These are phyloP conservation scores for Penicillium malachiteum DNA, from an alignment of 495 filamentous ascomycete species.

Conservation along the genomic window DNA sequence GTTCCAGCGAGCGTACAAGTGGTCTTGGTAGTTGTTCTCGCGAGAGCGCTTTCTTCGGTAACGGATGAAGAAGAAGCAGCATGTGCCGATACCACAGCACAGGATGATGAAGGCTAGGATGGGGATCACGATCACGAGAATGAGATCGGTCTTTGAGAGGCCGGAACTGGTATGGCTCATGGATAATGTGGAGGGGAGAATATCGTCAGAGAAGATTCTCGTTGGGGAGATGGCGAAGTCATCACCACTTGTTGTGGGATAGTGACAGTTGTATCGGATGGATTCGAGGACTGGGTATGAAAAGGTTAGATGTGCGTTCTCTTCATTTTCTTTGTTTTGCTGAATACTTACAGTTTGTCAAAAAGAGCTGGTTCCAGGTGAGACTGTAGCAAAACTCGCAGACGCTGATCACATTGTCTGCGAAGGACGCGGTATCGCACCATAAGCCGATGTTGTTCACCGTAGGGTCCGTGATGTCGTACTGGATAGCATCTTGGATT, in stretches of 20 bases:
- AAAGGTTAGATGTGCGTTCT: neutral
- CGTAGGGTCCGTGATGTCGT: slow-evolving; percentile 29
- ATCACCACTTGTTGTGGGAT: slow-evolving; percentile 28
- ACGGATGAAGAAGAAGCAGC: slow-evolving; percentile 43
- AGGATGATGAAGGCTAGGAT: slow-evolving; percentile 43
- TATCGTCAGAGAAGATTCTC: slow-evolving; percentile 42
- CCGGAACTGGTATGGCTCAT: slow-evolving; percentile 23
- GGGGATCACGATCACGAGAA: slow-evolving; percentile 48
- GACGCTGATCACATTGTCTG: slow-evolving; percentile 39
- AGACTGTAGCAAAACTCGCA: slow-evolving; percentile 50
- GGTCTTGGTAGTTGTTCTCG: slow-evolving; percentile 16
- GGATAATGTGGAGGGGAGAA: slow-evolving; percentile 38
- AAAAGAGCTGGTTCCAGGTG: slow-evolving; percentile 39
- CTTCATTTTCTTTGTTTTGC: neutral
- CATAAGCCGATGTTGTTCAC: slow-evolving; percentile 31
- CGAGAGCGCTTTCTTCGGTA: slow-evolving; percentile 33
- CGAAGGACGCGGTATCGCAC: slow-evolving; percentile 36
- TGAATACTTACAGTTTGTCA: slow-evolving; percentile 50
- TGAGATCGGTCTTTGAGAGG: slow-evolving; percentile 31
- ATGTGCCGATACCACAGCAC: slow-evolving; percentile 16
- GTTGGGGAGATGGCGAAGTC: slow-evolving; percentile 44
- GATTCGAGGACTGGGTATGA: slow-evolving; percentile 46
- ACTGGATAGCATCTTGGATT: slow-evolving; percentile 35
- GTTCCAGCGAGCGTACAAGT: slow-evolving; percentile 32
- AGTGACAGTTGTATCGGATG: slow-evolving; percentile 51